A percentile compares a stretch with the other conserved stretches of the same genome.
Evolutionary conservation across 2,329 filamentous ascomycete genomes (phyloP).

Genomic region (Epichloe sylvatica): DNA sequence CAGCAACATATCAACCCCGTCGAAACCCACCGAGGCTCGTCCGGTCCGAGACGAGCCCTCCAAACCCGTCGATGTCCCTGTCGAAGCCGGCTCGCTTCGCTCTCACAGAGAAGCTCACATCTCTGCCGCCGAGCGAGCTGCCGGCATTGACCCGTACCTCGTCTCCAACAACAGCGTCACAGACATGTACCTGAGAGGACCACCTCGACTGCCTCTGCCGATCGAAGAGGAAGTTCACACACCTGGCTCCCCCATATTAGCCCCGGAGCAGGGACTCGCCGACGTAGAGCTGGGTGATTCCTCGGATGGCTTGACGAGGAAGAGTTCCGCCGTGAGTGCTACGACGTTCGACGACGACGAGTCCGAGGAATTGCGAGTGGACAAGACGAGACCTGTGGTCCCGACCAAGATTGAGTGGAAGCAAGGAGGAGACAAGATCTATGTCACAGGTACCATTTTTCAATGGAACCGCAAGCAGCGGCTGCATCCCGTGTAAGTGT

Average conservation of each 20-base stretch:
- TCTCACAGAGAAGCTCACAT: constrained; percentile 22
- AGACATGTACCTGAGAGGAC: constrained; percentile 53
- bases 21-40: constrained; percentile 15
- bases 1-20: constrained; percentile 19
- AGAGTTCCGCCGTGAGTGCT: constrained; percentile 46
- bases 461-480: constrained; percentile 94
- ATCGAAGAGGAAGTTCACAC: constrained; percentile 86
- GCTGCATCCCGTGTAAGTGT: constrained; percentile 70
- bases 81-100: constrained; percentile 23
- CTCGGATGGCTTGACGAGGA: constrained; percentile 35
- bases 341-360: constrained; percentile 63
- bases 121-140: constrained; percentile 17
- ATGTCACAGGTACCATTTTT: constrained; percentile 94
- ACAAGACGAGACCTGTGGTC: constrained; percentile 64
- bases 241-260: constrained; percentile 78
- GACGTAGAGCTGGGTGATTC: constrained; percentile 38
- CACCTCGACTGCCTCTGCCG: constrained; percentile 77
- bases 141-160: constrained; percentile 27
- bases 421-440: constrained; percentile 72
- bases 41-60: constrained; percentile 24
- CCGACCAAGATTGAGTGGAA: constrained; percentile 80
- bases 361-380: constrained; percentile 60
- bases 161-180: constrained; percentile 44
- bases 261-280: constrained; percentile 46
- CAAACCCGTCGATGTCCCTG: constrained; percentile 46